Evolutionary conservation across 2,329 filamentous ascomycete genomes (phyloP), one percentile per base, ranked within the genome.

Genomic region (Paracoccidioides lutzii): DNA sequence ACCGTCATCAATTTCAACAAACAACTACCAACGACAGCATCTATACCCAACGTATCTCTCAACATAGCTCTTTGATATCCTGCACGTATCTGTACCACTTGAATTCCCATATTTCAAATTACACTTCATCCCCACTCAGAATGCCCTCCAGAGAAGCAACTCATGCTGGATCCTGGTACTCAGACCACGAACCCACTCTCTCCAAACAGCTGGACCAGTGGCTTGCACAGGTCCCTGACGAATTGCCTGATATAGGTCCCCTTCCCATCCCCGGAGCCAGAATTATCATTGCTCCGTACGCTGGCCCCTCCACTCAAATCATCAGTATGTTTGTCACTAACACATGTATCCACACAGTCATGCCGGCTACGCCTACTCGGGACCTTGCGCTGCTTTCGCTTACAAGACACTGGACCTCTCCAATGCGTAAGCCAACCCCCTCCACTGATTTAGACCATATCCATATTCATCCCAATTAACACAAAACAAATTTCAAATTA

Each of bases 291-390:
- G 90, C 90, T 59, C 93, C 93, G 91, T 96, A 80, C 77, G 86
- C 58, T 63, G 46, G 15, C 53, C 49, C 6, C 38, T 33, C n/a
- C 22, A n/a, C 57, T 12, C 49, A 58, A 22, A 42, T 5, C 58
- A 52, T 59, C 67, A 52, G 49, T 55, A 12, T 56, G 54, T 63
- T 64, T 70, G 38, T 9, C 63, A 68, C 65, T 65, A 54, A 64
- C 58, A 51, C 56, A 4, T 12, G 40, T n/a, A 57, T 59, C 58
- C 61, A 15, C 64, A 37, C 62, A 96, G 91, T 58, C 93, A 98
- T 70, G 93, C 93, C 58, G 93, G 93, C 59, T 98, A 95, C 73
- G 76, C 81, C 1, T 97, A 91, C 76, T 98, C 93, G 3, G 93
- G 93, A 6, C 81, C 84, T 42, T 91, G 89, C 62, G 93, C 93